Base-by-base conservation (phyloP, 2,329 filamentous ascomycete genomes). In the Mycosphaerella sp. region DNA sequence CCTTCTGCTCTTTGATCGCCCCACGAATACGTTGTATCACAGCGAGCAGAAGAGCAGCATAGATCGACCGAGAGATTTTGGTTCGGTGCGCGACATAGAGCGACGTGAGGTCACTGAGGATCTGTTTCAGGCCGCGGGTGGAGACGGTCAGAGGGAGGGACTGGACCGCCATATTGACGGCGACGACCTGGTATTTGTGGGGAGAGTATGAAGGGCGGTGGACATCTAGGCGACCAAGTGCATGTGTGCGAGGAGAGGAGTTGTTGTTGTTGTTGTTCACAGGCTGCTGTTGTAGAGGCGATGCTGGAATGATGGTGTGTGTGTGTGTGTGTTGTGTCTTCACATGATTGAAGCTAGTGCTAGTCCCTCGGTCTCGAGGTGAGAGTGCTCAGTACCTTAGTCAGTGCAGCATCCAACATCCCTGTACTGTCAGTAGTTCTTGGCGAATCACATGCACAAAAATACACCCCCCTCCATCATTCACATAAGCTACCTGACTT, bases 1-100 rank as follows among this genome's bases (percentile, higher is more conserved):
- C 87, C 71, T 95, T 95, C 71, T 97, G 93, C 70, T 96, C 91
- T 55, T 87, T 85, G 67, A 97, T 86, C 64, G 92, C 91, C 80
- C 89, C 85, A 64, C 91, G 89, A 51, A 97, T 84, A 65, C 93
- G 89, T 71, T 95, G 91, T 57, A 85, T 78, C 57, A 95, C 82
- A 45, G 89, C 84, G 62, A 92, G 75, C 64, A 92, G 82, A 62
- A 96, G 80, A 29, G 89, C 85, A 58, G 95, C 76, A 76, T 95
- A 95, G 63, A 95, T 82, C 59, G 83, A 83, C 66, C 88, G 85
- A 21, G 89, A 92, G 71, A 95, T 90, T 62, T 82, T 82, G 48
- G 84, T 89, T 63, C 90, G 87, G 73, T 95, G 84, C 58, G 80
- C 78, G 59, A 92, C 78, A 72, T 95, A 95, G 46, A 89, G 78